Evolutionary conservation across 345 rosid genomes (phyloP).

Genomic region (Bruguiera parviflora): DNA sequence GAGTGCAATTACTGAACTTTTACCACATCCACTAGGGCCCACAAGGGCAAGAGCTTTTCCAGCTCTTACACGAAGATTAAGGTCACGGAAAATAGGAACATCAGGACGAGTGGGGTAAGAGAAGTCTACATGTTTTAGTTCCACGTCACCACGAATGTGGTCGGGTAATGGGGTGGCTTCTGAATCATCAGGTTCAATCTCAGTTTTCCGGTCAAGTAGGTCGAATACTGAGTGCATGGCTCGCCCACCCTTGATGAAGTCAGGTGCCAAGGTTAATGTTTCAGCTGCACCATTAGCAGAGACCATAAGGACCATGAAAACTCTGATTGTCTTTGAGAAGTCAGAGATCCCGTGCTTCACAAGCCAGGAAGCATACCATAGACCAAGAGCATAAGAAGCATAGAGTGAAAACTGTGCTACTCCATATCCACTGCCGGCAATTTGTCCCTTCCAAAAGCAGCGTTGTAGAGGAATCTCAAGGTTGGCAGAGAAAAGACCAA

Average conservation of each 20-base stretch:
- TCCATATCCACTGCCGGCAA: slow-evolving; percentile 94
- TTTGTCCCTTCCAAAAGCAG: slow-evolving; percentile 99
- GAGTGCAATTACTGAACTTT: slow-evolving; percentile 87
- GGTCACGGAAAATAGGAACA: slow-evolving; percentile 73
- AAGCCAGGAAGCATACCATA: slow-evolving; percentile 99
- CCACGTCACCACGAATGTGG: slow-evolving; percentile 81
- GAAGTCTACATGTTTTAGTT: slow-evolving; percentile 88
- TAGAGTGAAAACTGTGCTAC: slow-evolving; percentile 94
- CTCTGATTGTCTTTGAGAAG: slow-evolving; percentile 93
- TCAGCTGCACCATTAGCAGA: slow-evolving; percentile 99
- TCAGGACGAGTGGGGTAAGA: slow-evolving; percentile 94
- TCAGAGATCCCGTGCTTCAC: slow-evolving; percentile 98
- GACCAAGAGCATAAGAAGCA: slow-evolving; percentile 94
- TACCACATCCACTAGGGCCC: slow-evolving; percentile 98
- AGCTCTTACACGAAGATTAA: slow-evolving; percentile 78
- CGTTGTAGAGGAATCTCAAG: slow-evolving; percentile 74
- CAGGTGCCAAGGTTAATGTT: slow-evolving; percentile 92
- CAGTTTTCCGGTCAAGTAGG: slow-evolving; percentile 94
- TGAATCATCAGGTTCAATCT: slow-evolving; percentile 87
- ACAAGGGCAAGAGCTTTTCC: slow-evolving; percentile 95
- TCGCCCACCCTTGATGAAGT: slow-evolving; percentile 93
- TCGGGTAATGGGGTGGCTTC: slow-evolving; percentile 82
- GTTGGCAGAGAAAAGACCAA: slow-evolving; percentile 70
- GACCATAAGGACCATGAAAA: slow-evolving; percentile 99
- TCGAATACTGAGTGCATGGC: slow-evolving; percentile 95